A percentile compares a stretch with the other conserved stretches of the same genome.
phyloP scores from a whole-genome alignment of 192 early-diverging fungal genomes.

The Chytriomyces sp. region DNA sequence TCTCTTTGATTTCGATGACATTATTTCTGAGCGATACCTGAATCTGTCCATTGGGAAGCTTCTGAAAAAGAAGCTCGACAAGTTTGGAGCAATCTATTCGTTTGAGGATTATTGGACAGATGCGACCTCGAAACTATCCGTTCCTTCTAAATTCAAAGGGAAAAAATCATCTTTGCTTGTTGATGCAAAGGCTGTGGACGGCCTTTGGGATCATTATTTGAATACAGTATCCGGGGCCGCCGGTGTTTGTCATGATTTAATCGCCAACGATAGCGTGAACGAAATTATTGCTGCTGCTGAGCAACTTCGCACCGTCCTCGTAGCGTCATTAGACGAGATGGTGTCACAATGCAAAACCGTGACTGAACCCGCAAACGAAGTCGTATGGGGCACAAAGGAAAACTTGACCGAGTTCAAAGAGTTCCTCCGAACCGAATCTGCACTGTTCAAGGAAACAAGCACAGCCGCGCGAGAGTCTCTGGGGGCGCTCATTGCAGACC shows the following conservation, averaged over 20 bases:
- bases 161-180: neutral
- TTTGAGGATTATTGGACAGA: constrained; percentile 6
- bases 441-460: neutral
- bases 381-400: constrained; percentile 9
- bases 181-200: neutral
- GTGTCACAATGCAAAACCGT: neutral
- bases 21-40: neutral
- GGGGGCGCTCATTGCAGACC: neutral
- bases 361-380: neutral
- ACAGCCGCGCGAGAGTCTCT: neutral
- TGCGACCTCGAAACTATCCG: neutral
- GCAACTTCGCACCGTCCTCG: neutral
- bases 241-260: neutral
- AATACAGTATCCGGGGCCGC: neutral
- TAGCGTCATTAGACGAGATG: constrained; percentile 9
- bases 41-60: neutral
- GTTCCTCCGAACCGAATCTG: constrained; percentile 13
- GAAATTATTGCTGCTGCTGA: constrained; percentile 3
- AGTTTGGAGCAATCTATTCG: neutral
- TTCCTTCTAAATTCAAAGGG: neutral
- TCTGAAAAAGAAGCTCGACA: neutral
- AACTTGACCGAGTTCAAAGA: constrained; percentile 9
- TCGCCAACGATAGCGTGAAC: neutral
- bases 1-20: constrained; percentile 13
- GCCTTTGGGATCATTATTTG: neutral